These are phyloP conservation scores for Russula earlei DNA, from an alignment of 768 basidiomycete genomes.

Conservation along the genomic window DNA sequence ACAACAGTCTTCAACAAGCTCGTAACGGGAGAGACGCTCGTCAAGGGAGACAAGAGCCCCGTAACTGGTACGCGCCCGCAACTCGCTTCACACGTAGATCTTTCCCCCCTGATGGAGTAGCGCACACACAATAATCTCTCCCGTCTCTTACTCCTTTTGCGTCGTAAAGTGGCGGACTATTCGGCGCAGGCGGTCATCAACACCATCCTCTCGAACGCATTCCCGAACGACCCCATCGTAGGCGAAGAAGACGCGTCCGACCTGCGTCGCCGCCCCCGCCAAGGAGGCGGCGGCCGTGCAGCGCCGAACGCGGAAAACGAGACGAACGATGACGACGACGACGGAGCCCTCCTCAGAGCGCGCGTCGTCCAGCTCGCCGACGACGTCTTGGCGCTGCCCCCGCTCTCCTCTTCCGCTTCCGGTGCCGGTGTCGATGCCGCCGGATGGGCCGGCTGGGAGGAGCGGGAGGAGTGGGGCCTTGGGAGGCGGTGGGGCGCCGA, in stretches of 20 bases:
- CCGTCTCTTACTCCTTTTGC: neutral
- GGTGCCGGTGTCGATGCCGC: neutral
- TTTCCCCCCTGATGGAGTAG: neutral
- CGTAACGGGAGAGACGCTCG: constrained; percentile 75
- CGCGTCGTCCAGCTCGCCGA: constrained; percentile 79
- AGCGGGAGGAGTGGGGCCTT: constrained; percentile 62
- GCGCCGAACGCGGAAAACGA: too few species aligned
- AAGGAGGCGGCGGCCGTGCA: too few species aligned
- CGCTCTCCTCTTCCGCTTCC: neutral
- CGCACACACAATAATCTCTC: neutral
- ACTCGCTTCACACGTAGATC: neutral
- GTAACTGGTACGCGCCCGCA: constrained; percentile 40
- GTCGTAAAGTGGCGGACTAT: constrained; percentile 75
- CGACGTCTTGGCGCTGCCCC: constrained; percentile 53
- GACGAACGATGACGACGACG: constrained; percentile 22
- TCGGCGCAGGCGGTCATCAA: constrained; percentile 90
- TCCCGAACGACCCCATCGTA: constrained; percentile 81
- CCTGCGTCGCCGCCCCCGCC: constrained; percentile 36
- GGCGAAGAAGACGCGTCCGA: constrained; percentile 92
- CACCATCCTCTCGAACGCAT: constrained; percentile 62
- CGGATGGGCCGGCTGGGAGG: constrained; percentile 21
- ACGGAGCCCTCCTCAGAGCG: constrained; percentile 39
- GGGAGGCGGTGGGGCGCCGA: constrained; percentile 48
- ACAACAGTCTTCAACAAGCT: constrained; percentile 79
- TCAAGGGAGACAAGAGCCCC: constrained; percentile 79